Percentiles rank a stretch among this genome's conserved stretches.
These are phyloP conservation scores for Chlorella sp. DNA, from an alignment of 139 green algal species.

Conservation along the genomic window DNA sequence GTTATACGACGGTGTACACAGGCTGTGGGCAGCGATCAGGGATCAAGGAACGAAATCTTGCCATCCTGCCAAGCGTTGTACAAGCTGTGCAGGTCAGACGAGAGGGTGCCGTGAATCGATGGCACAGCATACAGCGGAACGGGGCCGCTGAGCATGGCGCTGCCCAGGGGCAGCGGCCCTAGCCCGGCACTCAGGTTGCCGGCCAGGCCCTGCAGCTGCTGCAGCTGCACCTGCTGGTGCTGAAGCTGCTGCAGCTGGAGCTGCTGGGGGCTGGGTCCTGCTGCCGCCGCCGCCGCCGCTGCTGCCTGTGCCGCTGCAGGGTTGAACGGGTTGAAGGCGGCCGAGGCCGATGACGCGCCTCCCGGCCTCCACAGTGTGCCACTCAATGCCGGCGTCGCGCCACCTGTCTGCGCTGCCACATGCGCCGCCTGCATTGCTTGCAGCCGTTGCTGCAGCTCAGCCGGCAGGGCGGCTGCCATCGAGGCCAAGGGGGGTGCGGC, in stretches of 20 bases:
- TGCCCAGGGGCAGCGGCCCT: no score
- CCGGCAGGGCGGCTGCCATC: no score
- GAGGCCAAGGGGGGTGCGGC: no score
- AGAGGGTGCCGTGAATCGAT: no score
- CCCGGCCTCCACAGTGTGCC: no score
- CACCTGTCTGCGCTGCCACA: not conserved
- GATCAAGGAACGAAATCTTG: not conserved
- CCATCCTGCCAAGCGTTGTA: constrained; percentile 6
- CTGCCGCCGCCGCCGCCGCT: not conserved
- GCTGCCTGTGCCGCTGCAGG: not conserved
- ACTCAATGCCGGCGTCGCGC: not conserved
- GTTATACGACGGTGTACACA: no score
- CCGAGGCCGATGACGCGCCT: no score
- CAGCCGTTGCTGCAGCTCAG: no score
- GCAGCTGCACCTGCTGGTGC: not conserved
- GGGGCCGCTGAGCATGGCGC: no score
- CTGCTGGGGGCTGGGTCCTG: not conserved
- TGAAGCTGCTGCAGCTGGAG: not conserved
- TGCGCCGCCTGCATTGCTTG: not conserved
- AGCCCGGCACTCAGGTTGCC: not conserved
- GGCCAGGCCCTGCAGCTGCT: not conserved
- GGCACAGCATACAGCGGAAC: no score
- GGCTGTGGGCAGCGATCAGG: not conserved
- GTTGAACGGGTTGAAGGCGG: no score
- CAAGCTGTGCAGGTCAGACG: constrained; percentile 8